phyloP scores from a whole-genome alignment of 2,329 filamentous ascomycete species.

The Arthrobotrys sinensis region DNA sequence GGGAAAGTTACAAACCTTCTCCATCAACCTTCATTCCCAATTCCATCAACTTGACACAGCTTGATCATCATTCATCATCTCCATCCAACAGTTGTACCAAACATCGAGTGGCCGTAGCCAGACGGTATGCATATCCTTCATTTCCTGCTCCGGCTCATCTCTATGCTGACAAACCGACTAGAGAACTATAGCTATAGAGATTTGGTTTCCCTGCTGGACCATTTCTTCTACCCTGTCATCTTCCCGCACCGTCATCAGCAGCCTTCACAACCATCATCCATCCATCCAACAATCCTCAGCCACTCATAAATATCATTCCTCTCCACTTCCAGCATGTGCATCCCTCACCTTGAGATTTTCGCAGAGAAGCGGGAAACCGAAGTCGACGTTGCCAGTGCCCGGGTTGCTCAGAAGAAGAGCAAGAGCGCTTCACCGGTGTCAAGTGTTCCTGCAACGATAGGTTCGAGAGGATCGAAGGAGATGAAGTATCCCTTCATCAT shows the following conservation, averaged over 20 bases:
- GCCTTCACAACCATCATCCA: background rate
- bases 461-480: conserved; percentile 17
- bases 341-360: conserved; percentile 52
- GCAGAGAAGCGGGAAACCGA: conserved; percentile 37
- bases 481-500: conserved; percentile 25
- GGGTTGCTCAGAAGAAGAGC: conserved; percentile 42
- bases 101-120: background rate
- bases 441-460: conserved; percentile 44
- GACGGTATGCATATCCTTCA: background rate
- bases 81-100: background rate
- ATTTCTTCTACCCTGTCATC: background rate
- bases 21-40: conserved; percentile 21
- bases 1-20: background rate
- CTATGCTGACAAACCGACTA: background rate
- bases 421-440: conserved; percentile 39
- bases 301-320: conserved; percentile 19
- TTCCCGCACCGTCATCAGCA: background rate
- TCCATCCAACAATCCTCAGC: background rate
- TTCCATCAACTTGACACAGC: conserved; percentile 6
- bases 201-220: conserved; percentile 7
- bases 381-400: conserved; percentile 29
- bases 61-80: conserved; percentile 13
- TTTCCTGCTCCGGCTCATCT: background rate
- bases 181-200: background rate
- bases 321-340: conserved; percentile 40